Conservation (phyloP, 2,329 filamentous ascomycete species). For the Graphiopsis chlorocephala region DNA sequence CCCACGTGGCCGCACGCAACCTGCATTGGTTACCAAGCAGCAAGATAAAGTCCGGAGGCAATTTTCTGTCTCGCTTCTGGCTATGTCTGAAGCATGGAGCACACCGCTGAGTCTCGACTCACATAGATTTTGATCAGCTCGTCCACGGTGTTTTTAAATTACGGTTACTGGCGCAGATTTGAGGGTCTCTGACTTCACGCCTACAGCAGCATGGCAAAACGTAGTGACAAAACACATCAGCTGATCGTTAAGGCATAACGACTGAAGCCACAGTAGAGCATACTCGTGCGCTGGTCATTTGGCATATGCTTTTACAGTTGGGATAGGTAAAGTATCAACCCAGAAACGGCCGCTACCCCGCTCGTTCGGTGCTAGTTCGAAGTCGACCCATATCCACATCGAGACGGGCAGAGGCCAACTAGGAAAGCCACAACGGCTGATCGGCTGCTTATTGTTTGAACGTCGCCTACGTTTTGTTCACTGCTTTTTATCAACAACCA, state of each 20-base stretch:
- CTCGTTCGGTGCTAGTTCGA: slow-evolving; percentile 2
- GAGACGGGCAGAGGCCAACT: not conserved
- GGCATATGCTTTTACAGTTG: not conserved
- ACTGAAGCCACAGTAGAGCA: not conserved
- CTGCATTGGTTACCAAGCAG: not conserved
- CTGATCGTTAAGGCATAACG: not conserved
- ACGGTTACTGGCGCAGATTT: not conserved
- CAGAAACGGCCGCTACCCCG: not conserved
- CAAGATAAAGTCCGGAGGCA: not conserved
- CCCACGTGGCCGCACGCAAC: not conserved
- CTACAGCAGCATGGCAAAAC: not conserved
- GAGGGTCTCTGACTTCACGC: not conserved
- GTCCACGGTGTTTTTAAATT: not conserved
- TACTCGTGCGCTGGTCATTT: not conserved
- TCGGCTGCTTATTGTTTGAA: not conserved
- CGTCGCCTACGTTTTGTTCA: not conserved
- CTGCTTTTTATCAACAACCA: not conserved
- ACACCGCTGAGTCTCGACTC: not conserved
- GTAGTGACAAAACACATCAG: not conserved
- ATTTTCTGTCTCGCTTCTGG: not conserved
- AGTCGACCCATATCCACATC: not conserved
- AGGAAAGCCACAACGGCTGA: not conserved
- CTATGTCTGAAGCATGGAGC: not conserved
- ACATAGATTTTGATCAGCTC: not conserved
- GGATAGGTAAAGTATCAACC: not conserved